A percentile compares a stretch with the other conserved stretches of the same genome.
These are phyloP conservation scores for Penicillium sp. DNA, from an alignment of 2,329 filamentous ascomycete genomes.

Conservation along the genomic window DNA sequence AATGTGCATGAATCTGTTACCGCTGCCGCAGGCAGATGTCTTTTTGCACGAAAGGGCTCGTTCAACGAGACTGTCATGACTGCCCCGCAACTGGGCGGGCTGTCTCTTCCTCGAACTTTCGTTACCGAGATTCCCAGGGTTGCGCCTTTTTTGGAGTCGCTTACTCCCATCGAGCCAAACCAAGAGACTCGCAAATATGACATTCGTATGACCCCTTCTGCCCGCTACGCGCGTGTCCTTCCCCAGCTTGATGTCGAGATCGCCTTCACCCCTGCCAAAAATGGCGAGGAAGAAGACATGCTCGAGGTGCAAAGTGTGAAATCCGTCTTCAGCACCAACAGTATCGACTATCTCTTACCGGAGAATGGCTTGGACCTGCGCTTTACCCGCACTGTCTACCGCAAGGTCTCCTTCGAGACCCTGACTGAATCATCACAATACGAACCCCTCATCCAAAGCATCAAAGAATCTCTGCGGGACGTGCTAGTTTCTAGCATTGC, in stretches of 20 bases:
- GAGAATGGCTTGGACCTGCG: slow-evolving; percentile 38
- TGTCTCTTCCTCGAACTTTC: slow-evolving; percentile 32
- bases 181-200: slow-evolving; percentile 22
- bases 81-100: slow-evolving; percentile 30
- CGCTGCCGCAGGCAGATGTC: slow-evolving; percentile 37
- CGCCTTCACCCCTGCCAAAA: slow-evolving; percentile 4
- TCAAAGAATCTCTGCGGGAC: slow-evolving; percentile 21
- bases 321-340: slow-evolving; percentile 28
- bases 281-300: slow-evolving; percentile 2
- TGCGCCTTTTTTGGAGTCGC: slow-evolving; percentile 29
- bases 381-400: slow-evolving; percentile 34
- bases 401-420: slow-evolving; percentile 23
- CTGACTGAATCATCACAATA: slow-evolving; percentile 3
- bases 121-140: slow-evolving; percentile 33
- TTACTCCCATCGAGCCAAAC: slow-evolving; percentile 17
- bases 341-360: slow-evolving; percentile 39
- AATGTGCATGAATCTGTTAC: slow-evolving; percentile 33
- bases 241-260: slow-evolving; percentile 36
- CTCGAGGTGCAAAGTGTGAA: slow-evolving; percentile 29
- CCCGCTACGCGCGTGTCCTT: slow-evolving; percentile 18
- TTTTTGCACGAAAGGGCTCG: slow-evolving; percentile 31
- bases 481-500: slow-evolving; percentile 17
- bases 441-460: slow-evolving; percentile 16
- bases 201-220: slow-evolving; percentile 34
- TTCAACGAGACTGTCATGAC: slow-evolving; percentile 22